Evolutionary conservation across 2,329 filamentous ascomycete species (phyloP), one percentile per base, ranked within the genome.

Genomic region (Paradendryphiella salina): DNA sequence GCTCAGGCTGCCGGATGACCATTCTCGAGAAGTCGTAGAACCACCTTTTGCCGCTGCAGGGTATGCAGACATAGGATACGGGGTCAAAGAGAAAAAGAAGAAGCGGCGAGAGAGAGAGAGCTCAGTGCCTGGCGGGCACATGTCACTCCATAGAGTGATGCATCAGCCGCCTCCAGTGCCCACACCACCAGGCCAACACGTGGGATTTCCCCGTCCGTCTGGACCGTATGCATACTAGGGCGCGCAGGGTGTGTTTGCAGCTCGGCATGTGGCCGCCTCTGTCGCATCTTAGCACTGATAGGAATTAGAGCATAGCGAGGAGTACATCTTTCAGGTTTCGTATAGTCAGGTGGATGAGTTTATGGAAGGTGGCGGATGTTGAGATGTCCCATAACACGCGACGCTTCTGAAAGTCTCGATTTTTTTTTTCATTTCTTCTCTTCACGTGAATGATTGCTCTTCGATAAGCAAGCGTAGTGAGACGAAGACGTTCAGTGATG

Each of bases 1-100:
- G 46, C 70, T 90, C 51, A 81, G 78, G 17, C 73, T 89, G 4
- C 88, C 88, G 0, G 74, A 75, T 33, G 85, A 90, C 50, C 57
- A 66, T 13, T 71, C 73, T 21, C 59, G 66, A 13, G 63, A 64
- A 31, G 72, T 79, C 1, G 39, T 63, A 10, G 67, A 75, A 42
- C 75, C 75, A 3, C 71, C 71, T 0, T 74, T 74, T 40, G 72
- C 72, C 26, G 65, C 57, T 17, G 70, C 71, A 18, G 72, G 72
- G 8, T 74, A 74, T 40, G 64, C 61, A 13, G 72, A 74, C 46
- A 54, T 62, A 52, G 72, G 71, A 0, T 74, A 71, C 21, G 50
- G 60, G 1, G 61, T 64, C 38, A 66, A 68, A 26, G 66, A 67
- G 52, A 66, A 66, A 11, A 47, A 47, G 55, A 71, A 66, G 54